Evolutionary conservation across 805 yeast species (phyloP).

Genomic region (Lachancea nothofagi): DNA sequence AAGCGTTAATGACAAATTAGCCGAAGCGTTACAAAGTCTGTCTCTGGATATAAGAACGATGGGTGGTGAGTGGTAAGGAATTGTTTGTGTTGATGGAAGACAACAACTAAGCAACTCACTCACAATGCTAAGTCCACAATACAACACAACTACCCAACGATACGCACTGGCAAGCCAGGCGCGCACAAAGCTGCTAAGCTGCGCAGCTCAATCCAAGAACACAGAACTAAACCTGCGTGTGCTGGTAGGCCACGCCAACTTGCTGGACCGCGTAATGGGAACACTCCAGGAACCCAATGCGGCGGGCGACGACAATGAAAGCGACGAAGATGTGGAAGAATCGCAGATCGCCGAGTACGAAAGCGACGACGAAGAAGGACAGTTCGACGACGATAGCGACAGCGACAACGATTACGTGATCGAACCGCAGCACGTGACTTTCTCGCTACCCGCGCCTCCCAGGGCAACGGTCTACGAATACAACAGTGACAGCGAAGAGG

Average conservation of each 20-base stretch:
- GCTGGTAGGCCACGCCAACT: slow-evolving; percentile 32
- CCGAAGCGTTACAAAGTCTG: too few relatives aligned
- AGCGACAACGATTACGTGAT: background rate
- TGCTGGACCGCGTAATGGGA: slow-evolving; percentile 28
- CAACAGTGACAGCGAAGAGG: slow-evolving; percentile 5
- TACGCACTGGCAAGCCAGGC: slow-evolving; percentile 21
- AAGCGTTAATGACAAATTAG: slow-evolving; percentile 4
- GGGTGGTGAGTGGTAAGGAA: too few relatives aligned
- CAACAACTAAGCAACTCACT: background rate
- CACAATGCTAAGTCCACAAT: slow-evolving; percentile 3
- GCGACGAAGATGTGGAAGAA: slow-evolving; percentile 13
- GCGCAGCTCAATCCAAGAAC: slow-evolving; percentile 18
- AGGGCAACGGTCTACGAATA: slow-evolving; percentile 14
- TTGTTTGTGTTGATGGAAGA: too few relatives aligned
- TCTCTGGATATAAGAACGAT: too few relatives aligned
- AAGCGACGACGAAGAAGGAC: slow-evolving; percentile 4
- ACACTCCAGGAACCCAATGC: slow-evolving; percentile 16
- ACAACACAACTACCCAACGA: slow-evolving; percentile 8
- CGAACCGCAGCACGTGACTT: slow-evolving; percentile 5
- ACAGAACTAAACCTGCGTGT: slow-evolving; percentile 26
- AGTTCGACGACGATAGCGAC: background rate
- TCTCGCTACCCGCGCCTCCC: slow-evolving; percentile 5
- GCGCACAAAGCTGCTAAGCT: slow-evolving; percentile 19
- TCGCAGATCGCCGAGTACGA: slow-evolving; percentile 6
- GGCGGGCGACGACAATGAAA: slow-evolving; percentile 10